These are phyloP conservation scores for Afroboletus lepidellus DNA, from an alignment of 1,284 basidiomycete species.

Conservation along the genomic window DNA sequence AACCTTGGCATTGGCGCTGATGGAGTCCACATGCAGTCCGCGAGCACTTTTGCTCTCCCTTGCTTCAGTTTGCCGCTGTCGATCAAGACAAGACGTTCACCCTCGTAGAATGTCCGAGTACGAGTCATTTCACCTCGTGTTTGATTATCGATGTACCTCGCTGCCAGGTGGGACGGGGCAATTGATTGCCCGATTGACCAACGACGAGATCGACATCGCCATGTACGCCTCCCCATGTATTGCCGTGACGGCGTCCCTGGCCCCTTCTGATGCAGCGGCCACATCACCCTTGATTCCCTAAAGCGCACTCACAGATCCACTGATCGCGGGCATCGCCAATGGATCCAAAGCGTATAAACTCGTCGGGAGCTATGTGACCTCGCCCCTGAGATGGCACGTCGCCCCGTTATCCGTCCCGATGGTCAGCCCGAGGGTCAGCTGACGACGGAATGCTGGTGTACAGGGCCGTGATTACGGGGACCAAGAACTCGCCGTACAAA, in stretches of 20 bases:
- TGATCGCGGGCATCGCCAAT: conserved; percentile 89
- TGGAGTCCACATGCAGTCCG: conserved; percentile 49
- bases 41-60: conserved; percentile 89
- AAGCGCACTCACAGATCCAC: conserved; percentile 89
- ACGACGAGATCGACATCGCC: conserved; percentile 86
- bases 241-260: background rate
- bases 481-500: conserved; percentile 66
- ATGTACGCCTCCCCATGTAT: conserved; percentile 54
- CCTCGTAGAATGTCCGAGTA: conserved; percentile 88
- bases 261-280: background rate
- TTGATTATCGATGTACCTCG: conserved; percentile 2
- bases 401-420: background rate
- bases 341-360: conserved; percentile 81
- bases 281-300: background rate
- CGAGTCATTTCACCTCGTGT: conserved; percentile 15
- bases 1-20: conserved; percentile 2
- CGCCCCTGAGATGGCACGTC: conserved; percentile 78
- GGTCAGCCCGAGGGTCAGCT: background rate
- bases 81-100: conserved; percentile 74
- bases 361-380: conserved; percentile 89
- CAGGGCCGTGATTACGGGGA: conserved; percentile 91
- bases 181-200: conserved; percentile 78
- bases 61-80: conserved; percentile 70
- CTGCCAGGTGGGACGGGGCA: conserved; percentile 84
- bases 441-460: background rate